phyloP scores from a whole-genome alignment of 1,284 basidiomycete species.

The Cryptococcus wingfieldii region DNA sequence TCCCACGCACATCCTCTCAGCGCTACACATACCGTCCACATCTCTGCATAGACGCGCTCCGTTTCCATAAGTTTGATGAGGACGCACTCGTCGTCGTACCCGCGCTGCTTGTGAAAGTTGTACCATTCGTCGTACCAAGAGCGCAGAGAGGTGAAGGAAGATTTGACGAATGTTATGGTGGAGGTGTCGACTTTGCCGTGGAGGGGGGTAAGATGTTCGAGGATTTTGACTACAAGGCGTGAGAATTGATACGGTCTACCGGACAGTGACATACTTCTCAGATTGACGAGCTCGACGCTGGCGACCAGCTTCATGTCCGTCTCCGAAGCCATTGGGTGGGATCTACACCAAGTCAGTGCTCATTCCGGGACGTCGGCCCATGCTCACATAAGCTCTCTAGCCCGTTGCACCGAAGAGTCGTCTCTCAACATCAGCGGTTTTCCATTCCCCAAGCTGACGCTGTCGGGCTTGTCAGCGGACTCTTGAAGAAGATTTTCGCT shows the following conservation, averaged over 20 bases:
- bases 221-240: constrained; percentile 52
- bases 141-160: constrained; percentile 65
- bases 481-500: background rate
- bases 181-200: constrained; percentile 80
- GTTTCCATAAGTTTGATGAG: constrained; percentile 78
- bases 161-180: constrained; percentile 76
- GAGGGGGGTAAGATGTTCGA: constrained; percentile 77
- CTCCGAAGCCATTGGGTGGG: constrained; percentile 75
- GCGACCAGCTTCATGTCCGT: constrained; percentile 85
- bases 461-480: constrained; percentile 39
- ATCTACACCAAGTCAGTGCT: constrained; percentile 24
- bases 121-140: constrained; percentile 84
- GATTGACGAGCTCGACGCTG: constrained; percentile 81
- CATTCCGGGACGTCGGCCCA: background rate
- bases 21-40: constrained; percentile 90
- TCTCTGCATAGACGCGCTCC: constrained; percentile 83
- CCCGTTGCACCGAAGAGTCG: constrained; percentile 78
- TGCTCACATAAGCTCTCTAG: constrained; percentile 63
- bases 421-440: constrained; percentile 83
- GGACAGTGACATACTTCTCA: constrained; percentile 44
- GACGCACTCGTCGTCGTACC: constrained; percentile 67
- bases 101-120: constrained; percentile 63
- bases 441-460: constrained; percentile 85
- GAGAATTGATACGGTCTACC: background rate
- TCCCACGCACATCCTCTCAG: constrained; percentile 87